These are phyloP conservation scores for Daldinia loculata DNA, from an alignment of 495 filamentous ascomycete genomes.

Conservation along the genomic window DNA sequence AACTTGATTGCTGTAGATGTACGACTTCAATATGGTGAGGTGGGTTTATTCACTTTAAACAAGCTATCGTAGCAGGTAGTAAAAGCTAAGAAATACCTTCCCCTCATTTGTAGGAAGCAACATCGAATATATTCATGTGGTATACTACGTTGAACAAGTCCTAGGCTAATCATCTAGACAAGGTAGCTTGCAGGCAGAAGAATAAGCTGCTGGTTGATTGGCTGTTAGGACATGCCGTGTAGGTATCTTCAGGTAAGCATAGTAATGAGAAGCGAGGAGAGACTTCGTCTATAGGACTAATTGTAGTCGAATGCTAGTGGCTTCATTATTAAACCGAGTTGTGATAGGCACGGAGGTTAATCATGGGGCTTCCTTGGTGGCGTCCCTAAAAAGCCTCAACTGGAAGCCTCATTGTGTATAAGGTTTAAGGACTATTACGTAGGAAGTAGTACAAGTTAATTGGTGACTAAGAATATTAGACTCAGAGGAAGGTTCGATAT, in stretches of 20 bases:
- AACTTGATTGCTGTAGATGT: neutral
- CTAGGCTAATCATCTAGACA: neutral
- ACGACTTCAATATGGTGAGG: neutral
- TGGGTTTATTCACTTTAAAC: neutral
- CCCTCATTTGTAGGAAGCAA: neutral
- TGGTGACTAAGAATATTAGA: no score
- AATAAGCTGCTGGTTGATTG: conserved; percentile 28
- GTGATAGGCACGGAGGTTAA: neutral
- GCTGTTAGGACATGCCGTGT: neutral
- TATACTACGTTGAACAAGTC: neutral
- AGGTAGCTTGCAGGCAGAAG: conserved; percentile 36
- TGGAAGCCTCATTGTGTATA: neutral
- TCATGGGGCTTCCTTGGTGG: neutral
- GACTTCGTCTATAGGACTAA: neutral
- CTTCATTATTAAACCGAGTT: no score
- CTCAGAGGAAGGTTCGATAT: no score
- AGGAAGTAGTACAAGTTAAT: no score
- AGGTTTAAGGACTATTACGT: no score
- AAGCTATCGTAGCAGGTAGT: neutral
- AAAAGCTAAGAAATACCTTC: neutral
- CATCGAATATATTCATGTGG: neutral
- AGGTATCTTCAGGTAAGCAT: neutral
- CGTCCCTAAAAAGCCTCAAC: neutral
- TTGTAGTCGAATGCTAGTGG: neutral
- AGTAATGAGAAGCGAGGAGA: neutral